phyloP scores from a whole-genome alignment of 768 basidiomycete species.

The Suillus subluteus region DNA sequence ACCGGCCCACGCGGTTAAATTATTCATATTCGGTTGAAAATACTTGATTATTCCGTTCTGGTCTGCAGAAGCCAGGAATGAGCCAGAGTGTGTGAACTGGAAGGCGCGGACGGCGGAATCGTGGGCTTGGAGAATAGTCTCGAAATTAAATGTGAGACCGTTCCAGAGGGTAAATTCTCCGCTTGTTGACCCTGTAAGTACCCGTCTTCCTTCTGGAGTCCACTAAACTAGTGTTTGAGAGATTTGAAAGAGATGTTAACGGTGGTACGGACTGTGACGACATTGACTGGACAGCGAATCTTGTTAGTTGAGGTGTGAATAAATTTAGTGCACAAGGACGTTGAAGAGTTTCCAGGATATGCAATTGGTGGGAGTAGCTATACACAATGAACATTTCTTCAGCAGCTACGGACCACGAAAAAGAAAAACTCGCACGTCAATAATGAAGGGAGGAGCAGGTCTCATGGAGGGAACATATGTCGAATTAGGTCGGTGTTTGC shows the following conservation, averaged over 20 bases:
- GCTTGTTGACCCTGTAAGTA: conserved; percentile 93
- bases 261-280: conserved; percentile 74
- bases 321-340: conserved; percentile 95
- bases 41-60: conserved; percentile 96
- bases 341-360: conserved; percentile 89
- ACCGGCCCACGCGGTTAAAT: conserved; percentile 90
- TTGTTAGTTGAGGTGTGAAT: conserved; percentile 99
- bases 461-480: conserved; percentile 77
- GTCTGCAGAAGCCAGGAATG: conserved; percentile 91
- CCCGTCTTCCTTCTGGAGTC: conserved; percentile 94
- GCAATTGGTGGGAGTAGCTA: conserved; percentile 95
- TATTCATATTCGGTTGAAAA: conserved; percentile 99
- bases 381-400: conserved; percentile 28
- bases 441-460: conserved; percentile 85
- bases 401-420: conserved; percentile 24
- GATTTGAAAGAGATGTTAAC: conserved; percentile 2
- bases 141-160: conserved; percentile 98
- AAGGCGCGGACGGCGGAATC: conserved; percentile 92
- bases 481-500: conserved; percentile 79
- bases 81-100: conserved; percentile 90
- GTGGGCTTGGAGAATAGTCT: conserved; percentile 98
- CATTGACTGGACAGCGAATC: conserved; percentile 95
- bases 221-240: conserved; percentile 56
- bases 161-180: conserved; percentile 99
- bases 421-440: conserved; percentile 66